These are phyloP conservation scores for Stemphylium lycopersici DNA, from an alignment of 2,329 filamentous ascomycete species.

Conservation along the genomic window DNA sequence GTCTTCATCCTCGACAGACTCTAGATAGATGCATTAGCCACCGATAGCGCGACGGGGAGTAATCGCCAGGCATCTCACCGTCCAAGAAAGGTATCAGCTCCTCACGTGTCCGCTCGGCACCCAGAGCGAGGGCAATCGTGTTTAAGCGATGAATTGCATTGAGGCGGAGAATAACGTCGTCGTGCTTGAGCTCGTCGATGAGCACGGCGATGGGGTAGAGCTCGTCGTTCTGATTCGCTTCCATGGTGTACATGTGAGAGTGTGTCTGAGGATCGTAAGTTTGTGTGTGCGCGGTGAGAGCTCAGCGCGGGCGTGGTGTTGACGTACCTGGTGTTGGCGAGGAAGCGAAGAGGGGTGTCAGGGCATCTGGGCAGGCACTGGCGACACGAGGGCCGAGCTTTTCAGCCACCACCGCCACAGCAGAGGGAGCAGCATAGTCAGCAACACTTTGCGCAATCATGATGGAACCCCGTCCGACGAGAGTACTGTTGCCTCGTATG, in stretches of 20 bases:
- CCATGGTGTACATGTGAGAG: conserved; percentile 64
- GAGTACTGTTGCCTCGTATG: background rate
- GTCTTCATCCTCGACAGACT: conserved; percentile 98
- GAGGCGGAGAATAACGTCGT: conserved; percentile 95
- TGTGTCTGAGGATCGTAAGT: conserved; percentile 34
- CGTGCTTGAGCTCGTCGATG: conserved; percentile 99
- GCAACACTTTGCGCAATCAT: no score
- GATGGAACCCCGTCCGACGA: no score
- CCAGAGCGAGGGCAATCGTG: conserved; percentile 94
- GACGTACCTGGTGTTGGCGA: conserved; percentile 45
- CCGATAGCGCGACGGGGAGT: background rate
- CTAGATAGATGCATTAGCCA: conserved; percentile 59
- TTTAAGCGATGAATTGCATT: conserved; percentile 98
- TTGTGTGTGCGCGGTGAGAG: conserved; percentile 29
- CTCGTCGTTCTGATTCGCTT: conserved; percentile 94
- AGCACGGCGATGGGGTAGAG: conserved; percentile 99
- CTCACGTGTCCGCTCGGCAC: conserved; percentile 94
- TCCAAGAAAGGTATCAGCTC: conserved; percentile 99
- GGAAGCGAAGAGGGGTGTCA: conserved; percentile 35
- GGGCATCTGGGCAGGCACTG: conserved; percentile 25
- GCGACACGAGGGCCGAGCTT: conserved; percentile 20
- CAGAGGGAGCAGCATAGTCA: background rate
- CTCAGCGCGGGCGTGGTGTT: conserved; percentile 37
- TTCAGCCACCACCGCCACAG: conserved; percentile 11
- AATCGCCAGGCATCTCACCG: conserved; percentile 66